Evolutionary conservation across 2,329 filamentous ascomycete genomes (phyloP).

Genomic region (Lachnellula suecica): DNA sequence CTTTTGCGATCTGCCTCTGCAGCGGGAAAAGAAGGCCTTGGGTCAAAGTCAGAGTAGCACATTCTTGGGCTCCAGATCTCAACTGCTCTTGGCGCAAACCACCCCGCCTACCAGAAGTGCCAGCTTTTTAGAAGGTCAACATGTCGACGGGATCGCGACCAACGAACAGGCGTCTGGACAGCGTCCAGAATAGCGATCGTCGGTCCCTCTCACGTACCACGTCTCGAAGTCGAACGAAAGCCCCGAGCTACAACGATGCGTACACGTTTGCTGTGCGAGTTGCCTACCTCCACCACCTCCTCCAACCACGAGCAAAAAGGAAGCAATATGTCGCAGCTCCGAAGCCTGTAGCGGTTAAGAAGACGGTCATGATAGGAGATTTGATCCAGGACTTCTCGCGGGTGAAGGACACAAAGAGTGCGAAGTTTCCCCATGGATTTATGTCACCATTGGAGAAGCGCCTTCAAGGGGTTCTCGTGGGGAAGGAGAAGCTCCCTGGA

Average conservation of each 20-base stretch:
- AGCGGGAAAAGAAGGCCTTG: no score
- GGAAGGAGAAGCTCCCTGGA: slow-evolving; percentile 80
- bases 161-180: slow-evolving; percentile 31
- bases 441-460: slow-evolving; percentile 60
- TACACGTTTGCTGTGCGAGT: slow-evolving; percentile 88
- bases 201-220: slow-evolving; percentile 26
- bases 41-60: no score
- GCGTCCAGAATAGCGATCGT: slow-evolving; percentile 27
- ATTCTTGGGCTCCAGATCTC: neutral
- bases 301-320: slow-evolving; percentile 86
- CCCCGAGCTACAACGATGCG: slow-evolving; percentile 72
- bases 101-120: neutral
- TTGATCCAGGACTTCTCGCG: slow-evolving; percentile 81
- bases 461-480: slow-evolving; percentile 54
- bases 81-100: neutral
- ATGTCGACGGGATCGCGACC: slow-evolving; percentile 32
- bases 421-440: slow-evolving; percentile 70
- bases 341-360: slow-evolving; percentile 53
- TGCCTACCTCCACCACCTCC: slow-evolving; percentile 88
- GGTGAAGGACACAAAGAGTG: slow-evolving; percentile 66
- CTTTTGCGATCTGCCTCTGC: no score
- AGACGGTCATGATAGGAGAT: slow-evolving; percentile 76
- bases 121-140: slow-evolving; percentile 4
- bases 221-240: slow-evolving; percentile 46
- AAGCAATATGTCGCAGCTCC: slow-evolving; percentile 78